These are phyloP conservation scores for Diospyros lotus DNA, from an alignment of 148 eudicot genomes.

Conservation along the genomic window DNA sequence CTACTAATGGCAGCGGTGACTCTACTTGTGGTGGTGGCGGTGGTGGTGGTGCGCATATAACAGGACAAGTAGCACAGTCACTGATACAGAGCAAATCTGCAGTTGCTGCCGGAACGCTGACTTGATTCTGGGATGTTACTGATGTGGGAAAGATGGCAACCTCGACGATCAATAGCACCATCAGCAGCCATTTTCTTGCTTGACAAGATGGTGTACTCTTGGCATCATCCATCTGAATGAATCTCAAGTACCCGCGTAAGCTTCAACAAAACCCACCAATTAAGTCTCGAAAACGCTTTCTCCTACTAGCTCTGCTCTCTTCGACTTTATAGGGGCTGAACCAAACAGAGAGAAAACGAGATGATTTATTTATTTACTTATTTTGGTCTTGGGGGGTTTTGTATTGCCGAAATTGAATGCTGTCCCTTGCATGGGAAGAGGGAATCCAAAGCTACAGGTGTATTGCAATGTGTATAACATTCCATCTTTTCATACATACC, in stretches of 20 bases:
- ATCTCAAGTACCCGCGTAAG: background rate
- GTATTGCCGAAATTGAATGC: background rate
- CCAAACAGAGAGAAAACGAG: background rate
- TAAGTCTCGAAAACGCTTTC: background rate
- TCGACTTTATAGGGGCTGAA: background rate
- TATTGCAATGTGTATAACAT: background rate
- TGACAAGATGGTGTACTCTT: background rate
- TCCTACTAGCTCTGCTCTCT: background rate
- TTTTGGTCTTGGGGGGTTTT: background rate
- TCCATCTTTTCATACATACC: slow-evolving; percentile 6
- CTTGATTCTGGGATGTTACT: slow-evolving; percentile 21
- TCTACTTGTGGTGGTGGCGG: slow-evolving; percentile 21
- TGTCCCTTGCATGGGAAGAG: slow-evolving; percentile 6
- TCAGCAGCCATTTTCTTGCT: slow-evolving; percentile 8
- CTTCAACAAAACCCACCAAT: background rate
- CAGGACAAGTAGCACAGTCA: slow-evolving; percentile 75
- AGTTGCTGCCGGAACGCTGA: background rate
- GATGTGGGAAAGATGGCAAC: background rate
- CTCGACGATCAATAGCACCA: background rate
- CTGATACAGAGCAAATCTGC: slow-evolving; percentile 63
- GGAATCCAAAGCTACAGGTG: slow-evolving; percentile 13
- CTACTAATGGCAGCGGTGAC: slow-evolving; percentile 15
- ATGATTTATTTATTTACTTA: background rate
- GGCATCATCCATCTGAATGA: slow-evolving; percentile 2
- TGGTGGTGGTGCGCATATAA: slow-evolving; percentile 74